A percentile compares a stretch with the other conserved stretches of the same genome.
These are phyloP conservation scores for Cutaneotrichosporon sp. DNA, from an alignment of 1,284 basidiomycete species.

Conservation along the genomic window DNA sequence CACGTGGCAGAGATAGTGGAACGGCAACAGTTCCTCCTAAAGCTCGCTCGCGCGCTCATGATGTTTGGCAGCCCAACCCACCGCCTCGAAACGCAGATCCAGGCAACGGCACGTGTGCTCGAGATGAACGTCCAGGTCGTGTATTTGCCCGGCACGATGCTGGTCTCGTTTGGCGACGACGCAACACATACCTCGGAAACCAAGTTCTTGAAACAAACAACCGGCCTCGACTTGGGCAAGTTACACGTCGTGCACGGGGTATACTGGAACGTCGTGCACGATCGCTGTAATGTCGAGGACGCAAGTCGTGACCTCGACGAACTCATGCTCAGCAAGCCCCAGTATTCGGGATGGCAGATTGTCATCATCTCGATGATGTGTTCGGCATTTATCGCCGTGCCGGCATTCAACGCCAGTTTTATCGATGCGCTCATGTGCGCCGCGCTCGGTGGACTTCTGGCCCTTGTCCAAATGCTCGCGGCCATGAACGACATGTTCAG, in stretches of 20 bases:
- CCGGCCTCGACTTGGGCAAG: constrained; percentile 73
- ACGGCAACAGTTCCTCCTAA: constrained; percentile 85
- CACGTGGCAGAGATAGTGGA: constrained; percentile 84
- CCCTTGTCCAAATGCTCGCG: constrained; percentile 71
- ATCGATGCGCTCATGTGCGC: constrained; percentile 73
- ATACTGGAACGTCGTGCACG: constrained; percentile 88
- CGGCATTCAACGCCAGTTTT: constrained; percentile 57
- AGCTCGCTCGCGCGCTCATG: constrained; percentile 85
- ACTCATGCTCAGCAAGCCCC: constrained; percentile 65
- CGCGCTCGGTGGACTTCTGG: constrained; percentile 76
- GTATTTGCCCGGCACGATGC: constrained; percentile 80
- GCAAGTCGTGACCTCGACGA: constrained; percentile 71
- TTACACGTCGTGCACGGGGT: constrained; percentile 71
- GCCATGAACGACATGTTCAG: constrained; percentile 78
- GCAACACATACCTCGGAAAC: constrained; percentile 81
- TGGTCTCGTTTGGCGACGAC: constrained; percentile 77
- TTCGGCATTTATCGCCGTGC: constrained; percentile 69
- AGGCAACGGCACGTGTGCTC: constrained; percentile 78
- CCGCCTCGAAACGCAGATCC: constrained; percentile 80
- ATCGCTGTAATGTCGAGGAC: constrained; percentile 75
- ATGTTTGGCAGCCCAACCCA: constrained; percentile 93
- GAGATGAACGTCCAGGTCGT: constrained; percentile 81
- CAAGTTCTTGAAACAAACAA: constrained; percentile 76
- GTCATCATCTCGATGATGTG: constrained; percentile 78
- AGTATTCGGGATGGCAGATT: constrained; percentile 67